Conservation (phyloP, 176 grass and related monocot genomes). For the Bonia amplexicaulis region DNA sequence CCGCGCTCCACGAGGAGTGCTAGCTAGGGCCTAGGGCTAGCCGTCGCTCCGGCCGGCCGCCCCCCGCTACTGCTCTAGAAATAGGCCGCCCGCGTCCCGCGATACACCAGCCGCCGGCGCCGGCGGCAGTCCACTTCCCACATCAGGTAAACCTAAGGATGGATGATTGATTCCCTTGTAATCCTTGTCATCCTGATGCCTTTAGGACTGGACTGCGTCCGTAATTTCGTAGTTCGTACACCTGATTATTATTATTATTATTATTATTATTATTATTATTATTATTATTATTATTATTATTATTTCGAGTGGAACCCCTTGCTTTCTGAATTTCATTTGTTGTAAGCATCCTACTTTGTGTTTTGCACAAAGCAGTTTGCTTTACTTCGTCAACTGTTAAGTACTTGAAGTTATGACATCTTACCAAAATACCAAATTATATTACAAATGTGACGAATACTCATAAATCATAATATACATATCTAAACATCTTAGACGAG, state of each 20-base stretch:
- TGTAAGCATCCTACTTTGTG: background rate
- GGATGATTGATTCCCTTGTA: background rate
- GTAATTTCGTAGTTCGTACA: background rate
- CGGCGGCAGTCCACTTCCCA: background rate
- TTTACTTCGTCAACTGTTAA: background rate
- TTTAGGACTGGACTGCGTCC: background rate
- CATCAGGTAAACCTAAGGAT: background rate
- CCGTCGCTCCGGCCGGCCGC: background rate
- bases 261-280: too few species aligned
- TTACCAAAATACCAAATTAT: background rate
- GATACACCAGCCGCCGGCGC: too few species aligned
- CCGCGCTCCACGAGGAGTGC: background rate
- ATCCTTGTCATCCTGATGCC: background rate
- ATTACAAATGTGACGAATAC: background rate
- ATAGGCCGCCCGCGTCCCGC: background rate
- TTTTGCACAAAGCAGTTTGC: background rate
- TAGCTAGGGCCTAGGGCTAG: background rate
- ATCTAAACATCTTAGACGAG: too few species aligned
- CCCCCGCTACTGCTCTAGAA: background rate
- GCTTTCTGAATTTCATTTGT: background rate
- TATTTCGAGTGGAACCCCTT: too few species aligned
- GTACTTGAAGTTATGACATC: background rate
- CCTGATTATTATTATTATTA: background rate
- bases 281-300: too few species aligned
- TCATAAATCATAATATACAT: background rate